phyloP scores from a whole-genome alignment of 257 asterid genomes.

The Nicotiana obtusifolia region DNA sequence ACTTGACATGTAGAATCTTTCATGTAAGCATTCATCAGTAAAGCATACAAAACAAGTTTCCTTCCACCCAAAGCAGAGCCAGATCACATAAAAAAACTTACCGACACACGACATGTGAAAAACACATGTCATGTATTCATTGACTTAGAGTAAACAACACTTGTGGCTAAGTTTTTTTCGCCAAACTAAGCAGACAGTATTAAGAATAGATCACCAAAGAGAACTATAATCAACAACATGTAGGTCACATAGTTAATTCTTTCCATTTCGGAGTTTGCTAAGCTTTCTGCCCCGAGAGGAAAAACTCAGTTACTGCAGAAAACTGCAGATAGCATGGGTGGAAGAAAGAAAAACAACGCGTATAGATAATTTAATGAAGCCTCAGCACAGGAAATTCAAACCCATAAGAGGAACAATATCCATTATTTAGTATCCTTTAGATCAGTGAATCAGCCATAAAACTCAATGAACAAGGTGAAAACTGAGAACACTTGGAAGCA shows the following conservation, averaged over 20 bases:
- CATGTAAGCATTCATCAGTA: too few relatives aligned
- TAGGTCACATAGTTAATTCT: too few relatives aligned
- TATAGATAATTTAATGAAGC: background rate
- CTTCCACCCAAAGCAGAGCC: background rate
- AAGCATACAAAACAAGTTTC: background rate
- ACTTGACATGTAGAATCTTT: background rate
- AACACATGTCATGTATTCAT: too few relatives aligned
- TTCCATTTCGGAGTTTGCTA: too few relatives aligned
- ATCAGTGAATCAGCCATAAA: conserved; percentile 4
- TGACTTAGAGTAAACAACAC: too few relatives aligned
- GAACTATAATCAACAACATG: background rate
- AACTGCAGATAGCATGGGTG: background rate
- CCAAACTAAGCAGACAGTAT: too few relatives aligned
- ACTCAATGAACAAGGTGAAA: conserved; percentile 4
- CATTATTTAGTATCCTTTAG: background rate
- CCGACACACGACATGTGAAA: too few relatives aligned
- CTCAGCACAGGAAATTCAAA: background rate
- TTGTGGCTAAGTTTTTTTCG: too few relatives aligned
- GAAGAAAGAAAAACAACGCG: background rate
- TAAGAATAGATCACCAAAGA: background rate
- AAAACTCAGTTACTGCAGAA: background rate
- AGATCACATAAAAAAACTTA: background rate
- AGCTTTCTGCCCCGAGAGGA: background rate
- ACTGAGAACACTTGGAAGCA: background rate
- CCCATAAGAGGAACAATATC: background rate